These are phyloP conservation scores for Oryza punctata DNA, from an alignment of 176 grass and related monocot species.

Conservation along the genomic window DNA sequence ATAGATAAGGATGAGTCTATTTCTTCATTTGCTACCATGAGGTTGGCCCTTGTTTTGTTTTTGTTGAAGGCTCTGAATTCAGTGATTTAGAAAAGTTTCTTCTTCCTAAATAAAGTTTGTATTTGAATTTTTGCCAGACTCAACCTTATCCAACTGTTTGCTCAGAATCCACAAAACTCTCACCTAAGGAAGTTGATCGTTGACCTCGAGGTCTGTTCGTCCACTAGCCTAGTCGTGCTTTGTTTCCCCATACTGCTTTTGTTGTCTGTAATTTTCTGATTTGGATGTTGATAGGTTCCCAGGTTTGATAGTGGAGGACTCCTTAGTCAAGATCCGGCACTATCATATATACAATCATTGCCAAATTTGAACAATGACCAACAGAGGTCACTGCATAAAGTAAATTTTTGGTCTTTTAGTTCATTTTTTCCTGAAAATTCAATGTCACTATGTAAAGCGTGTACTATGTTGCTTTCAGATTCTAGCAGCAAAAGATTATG, in stretches of 20 bases:
- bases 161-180: constrained; percentile 56
- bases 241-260: constrained; percentile 27
- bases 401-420: constrained; percentile 44
- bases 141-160: constrained; percentile 85
- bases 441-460: constrained; percentile 24
- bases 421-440: constrained; percentile 34
- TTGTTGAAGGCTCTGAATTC: neutral
- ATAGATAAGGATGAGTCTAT: constrained; percentile 86
- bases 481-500: constrained; percentile 94
- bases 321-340: constrained; percentile 85
- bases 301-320: constrained; percentile 93
- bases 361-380: constrained; percentile 87
- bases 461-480: constrained; percentile 63
- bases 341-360: constrained; percentile 77
- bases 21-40: constrained; percentile 92
- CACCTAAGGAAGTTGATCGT: constrained; percentile 80
- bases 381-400: constrained; percentile 85
- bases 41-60: constrained; percentile 52
- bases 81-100: constrained; percentile 16
- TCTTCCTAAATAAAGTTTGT: constrained; percentile 32
- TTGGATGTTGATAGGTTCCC: constrained; percentile 62
- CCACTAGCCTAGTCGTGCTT: constrained; percentile 12
- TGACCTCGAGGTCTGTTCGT: constrained; percentile 72
- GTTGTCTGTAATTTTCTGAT: constrained; percentile 32
- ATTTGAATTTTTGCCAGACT: constrained; percentile 49